Evolutionary conservation across 805 yeast genomes (phyloP).

Genomic region (Candida sanyiensis): DNA sequence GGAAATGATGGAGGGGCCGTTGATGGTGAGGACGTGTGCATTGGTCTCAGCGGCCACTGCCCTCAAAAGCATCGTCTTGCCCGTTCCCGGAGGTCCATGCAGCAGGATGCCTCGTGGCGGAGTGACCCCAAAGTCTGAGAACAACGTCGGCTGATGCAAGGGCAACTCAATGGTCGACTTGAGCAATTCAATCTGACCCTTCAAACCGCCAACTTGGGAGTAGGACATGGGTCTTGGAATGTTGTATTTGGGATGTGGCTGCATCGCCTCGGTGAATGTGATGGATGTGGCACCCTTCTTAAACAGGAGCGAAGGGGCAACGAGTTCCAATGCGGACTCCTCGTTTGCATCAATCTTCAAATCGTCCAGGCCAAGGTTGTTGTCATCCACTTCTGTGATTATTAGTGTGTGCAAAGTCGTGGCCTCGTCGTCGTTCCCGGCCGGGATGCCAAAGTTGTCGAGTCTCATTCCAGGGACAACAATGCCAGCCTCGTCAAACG

Average conservation of each 20-base stretch:
- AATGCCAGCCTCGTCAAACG: slow-evolving; percentile 51
- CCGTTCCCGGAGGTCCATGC: slow-evolving; percentile 98
- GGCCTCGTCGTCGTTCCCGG: slow-evolving; percentile 16
- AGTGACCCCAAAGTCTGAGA: slow-evolving; percentile 76
- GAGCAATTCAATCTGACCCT: slow-evolving; percentile 53
- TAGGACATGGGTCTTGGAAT: slow-evolving; percentile 43
- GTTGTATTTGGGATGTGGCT: slow-evolving; percentile 34
- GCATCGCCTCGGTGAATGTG: slow-evolving; percentile 19
- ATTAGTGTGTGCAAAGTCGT: slow-evolving; percentile 15
- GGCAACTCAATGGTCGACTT: slow-evolving; percentile 75
- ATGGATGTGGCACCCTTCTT: slow-evolving; percentile 30
- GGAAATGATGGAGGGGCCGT: slow-evolving; percentile 89
- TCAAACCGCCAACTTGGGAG: slow-evolving; percentile 70
- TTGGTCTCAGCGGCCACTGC: slow-evolving; percentile 74
- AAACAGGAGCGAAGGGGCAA: slow-evolving; percentile 46
- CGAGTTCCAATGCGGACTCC: slow-evolving; percentile 21
- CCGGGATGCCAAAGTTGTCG: slow-evolving; percentile 20
- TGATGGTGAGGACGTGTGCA: slow-evolving; percentile 80
- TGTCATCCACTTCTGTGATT: slow-evolving; percentile 27
- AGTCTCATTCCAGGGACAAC: slow-evolving; percentile 50
- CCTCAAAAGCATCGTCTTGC: slow-evolving; percentile 82
- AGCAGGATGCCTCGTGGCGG: slow-evolving; percentile 92
- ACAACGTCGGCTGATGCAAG: slow-evolving; percentile 66
- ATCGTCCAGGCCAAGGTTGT: slow-evolving; percentile 30
- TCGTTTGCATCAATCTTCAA: slow-evolving; percentile 13